Conservation (phyloP, 352 stramenopile species). For the Globisporangium perplexum region DNA sequence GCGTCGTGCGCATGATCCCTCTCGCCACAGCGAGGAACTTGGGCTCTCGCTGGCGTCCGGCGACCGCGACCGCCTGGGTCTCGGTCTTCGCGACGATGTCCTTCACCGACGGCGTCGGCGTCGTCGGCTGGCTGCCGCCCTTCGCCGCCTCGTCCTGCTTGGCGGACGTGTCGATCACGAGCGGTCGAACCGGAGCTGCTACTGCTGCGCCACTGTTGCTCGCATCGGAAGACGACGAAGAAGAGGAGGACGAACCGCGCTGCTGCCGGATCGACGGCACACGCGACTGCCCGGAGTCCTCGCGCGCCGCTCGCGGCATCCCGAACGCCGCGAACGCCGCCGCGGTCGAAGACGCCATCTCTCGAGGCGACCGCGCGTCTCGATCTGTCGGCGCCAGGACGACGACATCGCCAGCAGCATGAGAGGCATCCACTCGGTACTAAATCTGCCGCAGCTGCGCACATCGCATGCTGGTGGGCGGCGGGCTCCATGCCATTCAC, state of each 20-base stretch:
- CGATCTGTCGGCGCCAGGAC: not conserved
- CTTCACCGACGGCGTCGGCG: not conserved
- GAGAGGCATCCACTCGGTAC: not conserved
- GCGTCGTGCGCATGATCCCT: constrained; percentile 2
- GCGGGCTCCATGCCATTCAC: too few species aligned
- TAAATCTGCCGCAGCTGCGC: not conserved
- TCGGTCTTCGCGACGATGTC: constrained; percentile 4
- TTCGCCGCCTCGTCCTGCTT: not conserved
- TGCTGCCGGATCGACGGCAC: constrained; percentile 6
- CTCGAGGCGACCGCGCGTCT: not conserved
- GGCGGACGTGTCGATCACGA: constrained; percentile 1
- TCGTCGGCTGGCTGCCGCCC: too few species aligned
- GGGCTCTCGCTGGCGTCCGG: constrained; percentile 1
- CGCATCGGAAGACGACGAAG: constrained; percentile 4
- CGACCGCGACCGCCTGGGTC: not conserved
- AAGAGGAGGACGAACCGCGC: constrained; percentile 2
- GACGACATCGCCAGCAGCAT: too few species aligned
- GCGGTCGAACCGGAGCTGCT: not conserved
- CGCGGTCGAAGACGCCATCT: not conserved
- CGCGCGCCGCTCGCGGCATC: not conserved
- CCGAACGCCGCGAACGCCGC: not conserved
- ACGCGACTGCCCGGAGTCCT: not conserved
- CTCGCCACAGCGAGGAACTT: constrained; percentile 9
- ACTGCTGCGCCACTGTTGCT: not conserved
- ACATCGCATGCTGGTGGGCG: too few species aligned